Conservation (phyloP, 2,329 filamentous ascomycete genomes). For the Aspergillus sp. region DNA sequence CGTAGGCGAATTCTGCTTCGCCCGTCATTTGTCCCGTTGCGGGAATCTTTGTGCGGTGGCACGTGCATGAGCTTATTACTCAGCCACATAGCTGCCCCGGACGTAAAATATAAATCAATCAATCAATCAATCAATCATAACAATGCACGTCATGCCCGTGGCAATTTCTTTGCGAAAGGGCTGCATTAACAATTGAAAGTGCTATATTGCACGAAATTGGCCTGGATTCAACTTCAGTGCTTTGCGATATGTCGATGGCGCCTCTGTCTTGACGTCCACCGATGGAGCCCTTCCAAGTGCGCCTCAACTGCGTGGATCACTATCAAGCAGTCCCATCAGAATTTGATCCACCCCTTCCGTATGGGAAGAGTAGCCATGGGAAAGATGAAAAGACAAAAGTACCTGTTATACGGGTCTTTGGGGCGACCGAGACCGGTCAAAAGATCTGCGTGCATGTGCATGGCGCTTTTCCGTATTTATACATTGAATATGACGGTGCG, state of each 20-base stretch:
- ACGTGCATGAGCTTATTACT: no score
- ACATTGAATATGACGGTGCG: slow-evolving; percentile 71
- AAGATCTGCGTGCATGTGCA: slow-evolving; percentile 95
- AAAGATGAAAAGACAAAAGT: slow-evolving; percentile 61
- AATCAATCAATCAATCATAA: no score
- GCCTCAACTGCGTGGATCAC: slow-evolving; percentile 91
- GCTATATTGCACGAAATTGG: no score
- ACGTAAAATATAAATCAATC: no score
- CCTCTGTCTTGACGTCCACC: slow-evolving; percentile 12
- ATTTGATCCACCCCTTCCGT: slow-evolving; percentile 71
- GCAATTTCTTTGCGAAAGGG: background rate
- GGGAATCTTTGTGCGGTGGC: no score
- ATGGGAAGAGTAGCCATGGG: slow-evolving; percentile 52
- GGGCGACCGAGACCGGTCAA: slow-evolving; percentile 86
- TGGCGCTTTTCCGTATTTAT: slow-evolving; percentile 93
- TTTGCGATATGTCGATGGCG: slow-evolving; percentile 18
- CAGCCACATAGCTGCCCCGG: no score
- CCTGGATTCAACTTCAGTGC: background rate
- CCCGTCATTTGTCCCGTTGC: no score
- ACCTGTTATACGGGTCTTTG: slow-evolving; percentile 83
- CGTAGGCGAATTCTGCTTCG: no score
- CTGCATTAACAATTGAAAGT: background rate
- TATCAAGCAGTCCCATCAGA: slow-evolving; percentile 74
- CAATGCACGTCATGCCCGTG: background rate
- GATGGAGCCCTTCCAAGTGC: slow-evolving; percentile 77